Conservation (phyloP, 2,329 filamentous ascomycete species). For the Rhynchosporium agropyri region DNA sequence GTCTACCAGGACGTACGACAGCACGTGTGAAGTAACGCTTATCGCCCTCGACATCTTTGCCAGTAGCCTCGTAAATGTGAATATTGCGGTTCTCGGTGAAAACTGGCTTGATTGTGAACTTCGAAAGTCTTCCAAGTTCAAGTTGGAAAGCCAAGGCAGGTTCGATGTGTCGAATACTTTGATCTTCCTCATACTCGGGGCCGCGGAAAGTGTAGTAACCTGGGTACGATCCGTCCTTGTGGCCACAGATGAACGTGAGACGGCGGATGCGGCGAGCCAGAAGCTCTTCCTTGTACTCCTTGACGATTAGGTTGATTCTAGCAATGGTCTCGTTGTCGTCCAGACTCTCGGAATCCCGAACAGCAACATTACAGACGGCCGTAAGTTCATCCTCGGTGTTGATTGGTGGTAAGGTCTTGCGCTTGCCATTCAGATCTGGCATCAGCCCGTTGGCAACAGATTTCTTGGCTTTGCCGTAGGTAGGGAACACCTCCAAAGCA, state of each 20-base stretch:
- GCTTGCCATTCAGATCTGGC: conserved; percentile 73
- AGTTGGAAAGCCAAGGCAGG: conserved; percentile 98
- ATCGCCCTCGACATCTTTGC: conserved; percentile 92
- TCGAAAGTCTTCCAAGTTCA: conserved; percentile 88
- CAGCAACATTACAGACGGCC: conserved; percentile 88
- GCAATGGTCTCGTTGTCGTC: conserved; percentile 80
- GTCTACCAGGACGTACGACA: conserved; percentile 88
- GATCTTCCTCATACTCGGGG: conserved; percentile 84
- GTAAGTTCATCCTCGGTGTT: conserved; percentile 77
- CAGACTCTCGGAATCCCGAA: conserved; percentile 82
- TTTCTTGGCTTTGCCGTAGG: conserved; percentile 58
- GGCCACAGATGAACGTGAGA: conserved; percentile 94
- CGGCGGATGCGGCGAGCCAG: conserved; percentile 80
- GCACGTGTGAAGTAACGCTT: conserved; percentile 99
- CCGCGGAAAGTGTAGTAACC: conserved; percentile 99
- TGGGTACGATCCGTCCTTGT: conserved; percentile 90
- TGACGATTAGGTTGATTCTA: conserved; percentile 75
- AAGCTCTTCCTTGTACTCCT: conserved; percentile 82
- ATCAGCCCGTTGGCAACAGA: conserved; percentile 60
- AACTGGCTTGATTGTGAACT: conserved; percentile 97
- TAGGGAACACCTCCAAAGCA: conserved; percentile 81
- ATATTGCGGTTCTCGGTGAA: conserved; percentile 99
- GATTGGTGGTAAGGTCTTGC: conserved; percentile 59
- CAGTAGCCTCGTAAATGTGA: conserved; percentile 95
- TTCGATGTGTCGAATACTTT: conserved; percentile 95